Percentiles rank a stretch among this genome's conserved stretches.
These are phyloP conservation scores for Neurospora sp. DNA, from an alignment of 495 filamentous ascomycete species.

Conservation along the genomic window DNA sequence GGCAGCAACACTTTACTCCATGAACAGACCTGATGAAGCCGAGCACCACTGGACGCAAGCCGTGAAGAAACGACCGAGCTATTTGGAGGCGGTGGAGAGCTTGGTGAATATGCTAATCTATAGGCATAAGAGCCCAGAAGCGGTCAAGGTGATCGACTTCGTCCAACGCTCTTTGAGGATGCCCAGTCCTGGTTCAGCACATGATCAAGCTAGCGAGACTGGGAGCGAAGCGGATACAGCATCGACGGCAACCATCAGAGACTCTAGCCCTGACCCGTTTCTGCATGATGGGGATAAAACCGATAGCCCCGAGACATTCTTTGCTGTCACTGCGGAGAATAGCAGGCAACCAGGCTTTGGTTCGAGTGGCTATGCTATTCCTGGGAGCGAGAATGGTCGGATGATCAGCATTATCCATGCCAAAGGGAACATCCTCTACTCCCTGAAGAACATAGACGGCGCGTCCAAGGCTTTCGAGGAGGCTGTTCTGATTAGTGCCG, in stretches of 20 bases:
- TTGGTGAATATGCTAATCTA: constrained; percentile 80
- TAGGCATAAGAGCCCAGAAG: constrained; percentile 72
- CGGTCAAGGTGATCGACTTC: constrained; percentile 79
- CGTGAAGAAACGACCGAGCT: constrained; percentile 74
- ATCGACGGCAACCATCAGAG: constrained; percentile 10
- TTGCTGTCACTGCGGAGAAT: constrained; percentile 34
- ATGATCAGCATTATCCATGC: constrained; percentile 89
- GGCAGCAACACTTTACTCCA: constrained; percentile 75
- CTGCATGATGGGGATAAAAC: constrained; percentile 13
- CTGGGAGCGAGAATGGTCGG: constrained; percentile 83
- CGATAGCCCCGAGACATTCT: constrained; percentile 15
- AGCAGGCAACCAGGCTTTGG: constrained; percentile 55
- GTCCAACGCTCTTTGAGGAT: constrained; percentile 69
- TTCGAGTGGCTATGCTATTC: constrained; percentile 76
- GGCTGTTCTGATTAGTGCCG: constrained; percentile 81
- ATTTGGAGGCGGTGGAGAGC: constrained; percentile 96
- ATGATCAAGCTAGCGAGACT: constrained; percentile 11
- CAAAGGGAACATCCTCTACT: constrained; percentile 97
- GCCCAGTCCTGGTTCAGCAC: constrained; percentile 5
- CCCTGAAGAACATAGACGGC: constrained; percentile 70
- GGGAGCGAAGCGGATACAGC: constrained; percentile 14
- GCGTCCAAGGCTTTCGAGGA: constrained; percentile 92
- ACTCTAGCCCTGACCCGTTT: constrained; percentile 13
- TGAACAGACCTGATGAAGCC: constrained; percentile 76
- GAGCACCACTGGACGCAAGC: constrained; percentile 78